Conservation (phyloP, 1,284 basidiomycete genomes). For the Pseudozyma flocculosa region DNA sequence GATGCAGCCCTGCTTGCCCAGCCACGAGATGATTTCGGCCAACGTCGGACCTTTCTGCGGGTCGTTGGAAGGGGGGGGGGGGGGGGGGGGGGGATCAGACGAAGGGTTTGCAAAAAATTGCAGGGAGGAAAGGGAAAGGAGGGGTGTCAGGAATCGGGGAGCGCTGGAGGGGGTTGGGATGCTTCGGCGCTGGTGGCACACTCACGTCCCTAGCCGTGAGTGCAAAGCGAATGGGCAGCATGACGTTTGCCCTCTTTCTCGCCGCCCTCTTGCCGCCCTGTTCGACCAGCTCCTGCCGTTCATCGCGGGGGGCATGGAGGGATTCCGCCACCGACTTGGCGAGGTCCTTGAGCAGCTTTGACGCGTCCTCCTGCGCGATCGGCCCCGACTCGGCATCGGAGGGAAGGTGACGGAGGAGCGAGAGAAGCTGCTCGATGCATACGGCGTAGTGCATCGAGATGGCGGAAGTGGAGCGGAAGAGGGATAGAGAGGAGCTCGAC, state of each 20-base stretch:
- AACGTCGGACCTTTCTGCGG: constrained; percentile 21
- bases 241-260: background rate
- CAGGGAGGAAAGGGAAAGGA: no score
- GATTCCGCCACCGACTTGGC: background rate
- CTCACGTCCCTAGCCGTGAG: background rate
- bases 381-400: no score
- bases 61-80: no score
- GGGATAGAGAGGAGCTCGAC: background rate
- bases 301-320: no score
- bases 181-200: no score
- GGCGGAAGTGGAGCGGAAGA: background rate
- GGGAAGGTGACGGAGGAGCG: background rate
- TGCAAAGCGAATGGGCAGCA: background rate
- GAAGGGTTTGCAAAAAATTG: no score
- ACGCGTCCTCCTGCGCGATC: background rate
- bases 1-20: constrained; percentile 11
- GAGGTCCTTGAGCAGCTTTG: background rate
- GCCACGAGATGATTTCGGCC: constrained; percentile 23
- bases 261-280: background rate
- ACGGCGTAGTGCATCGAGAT: background rate
- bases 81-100: no score
- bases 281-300: no score
- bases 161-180: no score
- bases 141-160: no score
- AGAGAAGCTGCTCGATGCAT: background rate